These are phyloP conservation scores for Hura crepitans DNA, from an alignment of 441 rosid species.

Conservation along the genomic window DNA sequence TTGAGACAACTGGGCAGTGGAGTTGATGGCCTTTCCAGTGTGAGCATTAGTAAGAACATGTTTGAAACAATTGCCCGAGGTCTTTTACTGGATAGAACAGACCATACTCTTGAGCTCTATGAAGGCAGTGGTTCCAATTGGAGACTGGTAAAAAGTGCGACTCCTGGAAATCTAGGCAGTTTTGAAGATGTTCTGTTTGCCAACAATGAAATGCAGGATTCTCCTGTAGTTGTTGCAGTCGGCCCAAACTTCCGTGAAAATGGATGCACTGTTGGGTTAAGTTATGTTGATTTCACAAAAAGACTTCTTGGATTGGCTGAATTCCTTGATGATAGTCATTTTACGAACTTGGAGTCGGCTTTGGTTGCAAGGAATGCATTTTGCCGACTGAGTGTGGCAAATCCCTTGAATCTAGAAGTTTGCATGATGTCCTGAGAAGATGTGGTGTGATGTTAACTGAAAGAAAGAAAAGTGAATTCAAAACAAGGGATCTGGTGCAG, in stretches of 20 bases:
- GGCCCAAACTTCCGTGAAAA: slow-evolving; percentile 58
- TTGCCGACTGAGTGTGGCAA: slow-evolving; percentile 69
- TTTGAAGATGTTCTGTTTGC: slow-evolving; percentile 96
- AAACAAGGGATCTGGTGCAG: slow-evolving; percentile 79
- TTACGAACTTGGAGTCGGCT: slow-evolving; percentile 85
- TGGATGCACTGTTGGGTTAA: slow-evolving; percentile 68
- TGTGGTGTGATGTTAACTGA: slow-evolving; percentile 85
- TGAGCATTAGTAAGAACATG: slow-evolving; percentile 79
- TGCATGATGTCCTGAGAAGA: slow-evolving; percentile 63
- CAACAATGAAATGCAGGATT: slow-evolving; percentile 92
- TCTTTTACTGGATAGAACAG: slow-evolving; percentile 87
- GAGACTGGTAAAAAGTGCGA: slow-evolving; percentile 75
- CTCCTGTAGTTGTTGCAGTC: slow-evolving; percentile 79
- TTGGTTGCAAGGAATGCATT: slow-evolving; percentile 96
- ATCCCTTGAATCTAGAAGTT: slow-evolving; percentile 48
- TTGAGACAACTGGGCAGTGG: slow-evolving; percentile 77
- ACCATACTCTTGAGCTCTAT: slow-evolving; percentile 81
- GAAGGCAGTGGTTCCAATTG: slow-evolving; percentile 95
- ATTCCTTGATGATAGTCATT: slow-evolving; percentile 90
- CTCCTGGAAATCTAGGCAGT: slow-evolving; percentile 93
- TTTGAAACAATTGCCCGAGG: slow-evolving; percentile 83
- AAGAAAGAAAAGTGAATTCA: slow-evolving; percentile 82
- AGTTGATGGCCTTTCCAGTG: slow-evolving; percentile 71
- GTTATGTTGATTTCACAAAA: slow-evolving; percentile 81
- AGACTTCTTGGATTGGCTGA: slow-evolving; percentile 81